These are phyloP conservation scores for Eimeria maxima DNA, from an alignment of 169 alveolate genomes.

Conservation along the genomic window DNA sequence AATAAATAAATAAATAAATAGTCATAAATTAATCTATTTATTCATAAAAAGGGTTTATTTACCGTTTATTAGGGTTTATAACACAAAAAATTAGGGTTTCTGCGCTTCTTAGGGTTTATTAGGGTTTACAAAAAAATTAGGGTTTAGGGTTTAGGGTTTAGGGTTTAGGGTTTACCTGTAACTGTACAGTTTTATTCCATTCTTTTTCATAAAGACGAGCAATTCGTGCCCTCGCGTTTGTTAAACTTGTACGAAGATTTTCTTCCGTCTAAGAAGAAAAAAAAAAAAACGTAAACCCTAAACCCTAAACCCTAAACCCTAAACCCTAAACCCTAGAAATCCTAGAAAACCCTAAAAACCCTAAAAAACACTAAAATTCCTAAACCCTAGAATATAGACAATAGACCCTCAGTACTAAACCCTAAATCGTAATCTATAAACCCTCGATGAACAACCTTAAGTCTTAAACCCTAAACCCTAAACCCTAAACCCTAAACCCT, in stretches of 20 bases:
- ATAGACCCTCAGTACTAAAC: background rate
- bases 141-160: conserved; percentile 33
- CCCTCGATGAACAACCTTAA: background rate
- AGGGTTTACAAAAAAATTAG: background rate
- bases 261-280: background rate
- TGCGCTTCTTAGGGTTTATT: too few relatives aligned
- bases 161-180: conserved; percentile 26
- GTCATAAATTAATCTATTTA: background rate
- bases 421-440: background rate
- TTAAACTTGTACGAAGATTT: background rate
- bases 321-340: background rate
- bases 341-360: background rate
- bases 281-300: background rate
- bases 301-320: conserved; percentile 3
- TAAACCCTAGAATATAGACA: background rate
- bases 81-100: too few relatives aligned
- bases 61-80: background rate
- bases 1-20: background rate
- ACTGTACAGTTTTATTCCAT: conserved; percentile 30
- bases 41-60: background rate
- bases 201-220: conserved; percentile 33
- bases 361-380: background rate
- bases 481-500: background rate
- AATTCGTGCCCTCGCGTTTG: conserved; percentile 6
- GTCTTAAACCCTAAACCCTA: conserved; percentile 33